These are phyloP conservation scores for Aspergillus bridgeri DNA, from an alignment of 495 filamentous ascomycete genomes.

Conservation along the genomic window DNA sequence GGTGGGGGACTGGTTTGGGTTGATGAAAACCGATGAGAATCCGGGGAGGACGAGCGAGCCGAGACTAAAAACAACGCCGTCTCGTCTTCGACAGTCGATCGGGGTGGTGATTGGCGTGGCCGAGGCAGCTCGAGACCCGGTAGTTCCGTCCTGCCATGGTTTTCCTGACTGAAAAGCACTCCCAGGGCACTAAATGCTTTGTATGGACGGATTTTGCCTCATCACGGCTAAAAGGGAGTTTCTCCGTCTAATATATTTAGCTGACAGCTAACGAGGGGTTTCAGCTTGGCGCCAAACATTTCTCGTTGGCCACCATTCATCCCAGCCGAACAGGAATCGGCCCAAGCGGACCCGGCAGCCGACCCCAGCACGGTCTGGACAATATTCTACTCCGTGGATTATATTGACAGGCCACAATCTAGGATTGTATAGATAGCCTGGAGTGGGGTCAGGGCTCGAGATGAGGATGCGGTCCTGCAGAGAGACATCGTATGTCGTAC, in stretches of 20 bases:
- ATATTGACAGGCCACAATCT: not conserved
- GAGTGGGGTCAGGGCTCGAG: no score
- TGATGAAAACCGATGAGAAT: conserved; percentile 10
- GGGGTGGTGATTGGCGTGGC: conserved; percentile 11
- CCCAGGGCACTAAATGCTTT: not conserved
- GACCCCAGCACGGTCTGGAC: not conserved
- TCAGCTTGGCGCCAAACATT: not conserved
- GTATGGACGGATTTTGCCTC: conserved; percentile 15
- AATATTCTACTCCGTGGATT: not conserved
- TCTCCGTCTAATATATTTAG: conserved; percentile 8
- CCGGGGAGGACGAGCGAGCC: conserved; percentile 15
- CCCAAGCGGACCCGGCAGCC: conserved; percentile 1
- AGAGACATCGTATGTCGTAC: not conserved
- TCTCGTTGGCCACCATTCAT: not conserved
- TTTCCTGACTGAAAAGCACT: conserved; percentile 5
- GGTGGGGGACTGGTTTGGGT: conserved; percentile 7
- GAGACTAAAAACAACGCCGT: conserved; percentile 6
- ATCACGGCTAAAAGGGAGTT: conserved; percentile 10
- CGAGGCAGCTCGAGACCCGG: not conserved
- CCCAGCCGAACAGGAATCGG: not conserved
- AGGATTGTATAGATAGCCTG: not conserved
- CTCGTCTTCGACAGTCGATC: not conserved
- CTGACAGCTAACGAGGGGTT: not conserved
- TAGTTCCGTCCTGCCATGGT: not conserved
- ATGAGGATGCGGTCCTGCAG: not conserved